Conservation (phyloP, 306 rosid genomes). For the Nissolia schottii region DNA sequence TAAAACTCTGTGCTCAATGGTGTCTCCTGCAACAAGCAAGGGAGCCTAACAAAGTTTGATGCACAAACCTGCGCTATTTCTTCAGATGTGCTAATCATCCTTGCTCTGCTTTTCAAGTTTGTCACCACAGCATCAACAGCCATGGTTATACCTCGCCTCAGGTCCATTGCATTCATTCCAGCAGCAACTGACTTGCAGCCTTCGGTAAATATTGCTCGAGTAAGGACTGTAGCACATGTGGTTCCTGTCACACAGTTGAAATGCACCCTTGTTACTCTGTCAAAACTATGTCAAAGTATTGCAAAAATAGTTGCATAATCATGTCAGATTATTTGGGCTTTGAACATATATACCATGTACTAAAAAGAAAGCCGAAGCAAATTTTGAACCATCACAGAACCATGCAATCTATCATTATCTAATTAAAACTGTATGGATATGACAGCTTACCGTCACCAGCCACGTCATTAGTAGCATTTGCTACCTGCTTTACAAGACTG, state of each 20-base stretch:
- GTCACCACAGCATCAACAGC: slow-evolving; percentile 92
- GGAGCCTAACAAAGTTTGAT: not conserved
- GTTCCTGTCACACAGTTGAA: slow-evolving; percentile 58
- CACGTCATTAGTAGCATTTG: slow-evolving; percentile 86
- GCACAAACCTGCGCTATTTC: slow-evolving; percentile 89
- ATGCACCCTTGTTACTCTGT: not conserved
- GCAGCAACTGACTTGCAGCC: slow-evolving; percentile 99
- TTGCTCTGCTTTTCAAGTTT: slow-evolving; percentile 82
- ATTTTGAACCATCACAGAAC: not conserved
- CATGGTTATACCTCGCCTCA: slow-evolving; percentile 85
- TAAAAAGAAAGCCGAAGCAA: not conserved
- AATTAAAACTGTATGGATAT: not conserved
- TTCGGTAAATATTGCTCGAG: slow-evolving; percentile 80
- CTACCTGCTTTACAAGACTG: slow-evolving; percentile 96
- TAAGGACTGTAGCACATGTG: slow-evolving; percentile 89
- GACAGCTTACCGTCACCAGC: slow-evolving; percentile 88
- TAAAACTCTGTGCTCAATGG: not conserved
- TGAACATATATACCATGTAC: not conserved
- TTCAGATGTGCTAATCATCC: slow-evolving; percentile 94
- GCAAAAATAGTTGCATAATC: not conserved
- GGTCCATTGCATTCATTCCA: slow-evolving; percentile 97
- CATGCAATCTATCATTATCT: not conserved
- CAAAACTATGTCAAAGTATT: not conserved
- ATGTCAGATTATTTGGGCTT: not conserved
- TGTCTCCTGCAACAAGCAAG: not conserved